Conservation (phyloP, 495 filamentous ascomycete genomes). For the Penicillium waksmanii region DNA sequence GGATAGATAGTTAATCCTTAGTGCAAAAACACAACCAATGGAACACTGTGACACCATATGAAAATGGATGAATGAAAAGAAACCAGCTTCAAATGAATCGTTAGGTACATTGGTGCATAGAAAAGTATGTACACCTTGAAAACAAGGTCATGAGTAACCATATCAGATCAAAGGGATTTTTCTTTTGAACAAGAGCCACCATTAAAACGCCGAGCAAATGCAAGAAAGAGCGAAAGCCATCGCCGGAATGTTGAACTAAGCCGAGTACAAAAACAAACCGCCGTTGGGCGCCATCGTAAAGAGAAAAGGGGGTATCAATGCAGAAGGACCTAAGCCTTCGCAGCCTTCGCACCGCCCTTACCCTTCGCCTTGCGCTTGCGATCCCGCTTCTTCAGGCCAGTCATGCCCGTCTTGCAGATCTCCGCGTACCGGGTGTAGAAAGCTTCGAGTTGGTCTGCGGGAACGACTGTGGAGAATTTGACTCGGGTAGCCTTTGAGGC, state of each 20-base stretch:
- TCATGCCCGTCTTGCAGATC: conserved; percentile 86
- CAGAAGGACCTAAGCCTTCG: conserved; percentile 41
- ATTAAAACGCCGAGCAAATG: conserved; percentile 32
- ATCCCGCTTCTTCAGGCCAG: conserved; percentile 88
- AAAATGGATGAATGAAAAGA: conserved; percentile 3
- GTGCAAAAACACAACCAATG: no score
- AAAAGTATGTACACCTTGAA: conserved; percentile 29
- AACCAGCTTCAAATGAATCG: neutral
- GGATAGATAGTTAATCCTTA: conserved; percentile 15
- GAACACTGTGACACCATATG: no score
- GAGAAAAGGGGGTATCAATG: conserved; percentile 14
- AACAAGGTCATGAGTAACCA: conserved; percentile 20
- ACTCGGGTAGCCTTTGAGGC: conserved; percentile 54
- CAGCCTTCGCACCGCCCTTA: conserved; percentile 60
- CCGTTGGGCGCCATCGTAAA: neutral
- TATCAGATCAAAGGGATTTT: conserved; percentile 9
- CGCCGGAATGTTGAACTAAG: neutral
- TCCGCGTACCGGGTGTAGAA: conserved; percentile 93
- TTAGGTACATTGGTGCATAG: conserved; percentile 11
- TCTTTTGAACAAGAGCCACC: conserved; percentile 12
- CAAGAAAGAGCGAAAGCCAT: conserved; percentile 4
- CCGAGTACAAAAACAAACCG: neutral
- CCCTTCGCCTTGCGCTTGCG: conserved; percentile 72
- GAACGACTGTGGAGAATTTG: conserved; percentile 84
- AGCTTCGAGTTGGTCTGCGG: conserved; percentile 69